phyloP scores from a whole-genome alignment of 768 basidiomycete species.

The Coprinopsis sp. region DNA sequence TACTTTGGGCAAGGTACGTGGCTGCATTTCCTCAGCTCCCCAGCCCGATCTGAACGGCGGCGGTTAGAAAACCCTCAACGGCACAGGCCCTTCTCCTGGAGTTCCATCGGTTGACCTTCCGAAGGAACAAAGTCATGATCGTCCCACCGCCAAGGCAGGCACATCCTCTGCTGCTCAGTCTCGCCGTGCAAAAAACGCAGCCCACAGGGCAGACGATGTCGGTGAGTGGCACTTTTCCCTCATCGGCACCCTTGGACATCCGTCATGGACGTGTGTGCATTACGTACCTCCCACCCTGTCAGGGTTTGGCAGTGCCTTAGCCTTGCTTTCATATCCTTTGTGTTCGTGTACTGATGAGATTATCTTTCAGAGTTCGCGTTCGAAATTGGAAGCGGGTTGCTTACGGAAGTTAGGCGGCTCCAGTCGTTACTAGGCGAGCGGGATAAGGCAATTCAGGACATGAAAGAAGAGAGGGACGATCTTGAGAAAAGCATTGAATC shows the following conservation, averaged over 20 bases:
- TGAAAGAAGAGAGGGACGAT: constrained; percentile 90
- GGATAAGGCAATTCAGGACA: constrained; percentile 87
- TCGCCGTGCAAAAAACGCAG: constrained; percentile 86
- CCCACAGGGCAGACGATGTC: constrained; percentile 85
- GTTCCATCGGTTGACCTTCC: constrained; percentile 41
- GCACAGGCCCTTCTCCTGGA: constrained; percentile 40
- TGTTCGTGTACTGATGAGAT: constrained; percentile 4
- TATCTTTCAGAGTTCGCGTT: constrained; percentile 80
- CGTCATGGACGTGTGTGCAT: background rate
- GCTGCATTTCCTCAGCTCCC: constrained; percentile 5
- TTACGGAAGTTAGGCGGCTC: constrained; percentile 87
- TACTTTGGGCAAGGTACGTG: constrained; percentile 44
- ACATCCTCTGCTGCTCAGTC: constrained; percentile 77
- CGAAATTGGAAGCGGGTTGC: constrained; percentile 90
- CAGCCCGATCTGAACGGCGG: constrained; percentile 4
- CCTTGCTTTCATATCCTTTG: background rate
- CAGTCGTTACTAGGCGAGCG: constrained; percentile 89
- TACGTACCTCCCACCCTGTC: background rate
- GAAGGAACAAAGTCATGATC: constrained; percentile 54
- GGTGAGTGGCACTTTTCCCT: constrained; percentile 40
- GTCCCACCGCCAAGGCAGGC: constrained; percentile 40
- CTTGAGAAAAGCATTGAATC: constrained; percentile 75
- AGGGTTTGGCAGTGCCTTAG: too few species aligned
- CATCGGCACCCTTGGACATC: constrained; percentile 11
- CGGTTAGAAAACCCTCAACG: constrained; percentile 39